A percentile compares a stretch with the other conserved stretches of the same genome.
phyloP scores from a whole-genome alignment of 2,329 filamentous ascomycete genomes.

The Periglandula ipomoeae region DNA sequence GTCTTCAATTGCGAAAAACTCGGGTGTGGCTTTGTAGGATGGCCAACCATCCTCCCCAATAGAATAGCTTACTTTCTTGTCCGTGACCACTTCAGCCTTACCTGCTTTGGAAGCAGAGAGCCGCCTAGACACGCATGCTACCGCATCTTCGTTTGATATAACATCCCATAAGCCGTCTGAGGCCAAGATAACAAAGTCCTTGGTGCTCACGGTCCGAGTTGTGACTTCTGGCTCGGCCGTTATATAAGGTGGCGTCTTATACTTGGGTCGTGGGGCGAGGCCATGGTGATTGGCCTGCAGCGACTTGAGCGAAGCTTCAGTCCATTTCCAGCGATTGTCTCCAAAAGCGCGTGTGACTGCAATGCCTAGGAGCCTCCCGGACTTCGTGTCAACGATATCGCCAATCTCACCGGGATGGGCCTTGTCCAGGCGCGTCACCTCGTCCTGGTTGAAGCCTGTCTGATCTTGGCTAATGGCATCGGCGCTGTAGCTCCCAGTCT shows the following conservation, averaged over 20 bases:
- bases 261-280: slow-evolving; percentile 31
- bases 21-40: slow-evolving; percentile 20
- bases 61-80: slow-evolving; percentile 8
- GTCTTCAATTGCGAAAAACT: slow-evolving; percentile 66
- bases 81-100: slow-evolving; percentile 15
- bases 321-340: slow-evolving; percentile 61
- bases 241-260: slow-evolving; percentile 54
- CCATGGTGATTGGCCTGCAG: slow-evolving; percentile 38
- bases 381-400: slow-evolving; percentile 36
- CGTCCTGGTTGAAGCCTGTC: slow-evolving; percentile 52
- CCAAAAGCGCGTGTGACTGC: slow-evolving; percentile 58
- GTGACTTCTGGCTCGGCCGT: slow-evolving; percentile 58
- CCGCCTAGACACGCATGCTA: slow-evolving; percentile 49
- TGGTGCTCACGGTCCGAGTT: slow-evolving; percentile 39
- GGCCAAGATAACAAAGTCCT: slow-evolving; percentile 54
- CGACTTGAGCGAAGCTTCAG: slow-evolving; percentile 29
- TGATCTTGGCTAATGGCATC: slow-evolving; percentile 54
- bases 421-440: slow-evolving; percentile 42
- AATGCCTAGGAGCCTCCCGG: slow-evolving; percentile 53
- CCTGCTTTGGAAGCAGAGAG: slow-evolving; percentile 20
- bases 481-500: slow-evolving; percentile 36
- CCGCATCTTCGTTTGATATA: slow-evolving; percentile 47
- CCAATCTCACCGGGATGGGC: slow-evolving; percentile 55
- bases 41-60: slow-evolving; percentile 15
- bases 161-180: slow-evolving; percentile 60